A percentile compares a stretch with the other conserved stretches of the same genome.
Evolutionary conservation across 2,329 filamentous ascomycete species (phyloP).

Genomic region (Aspergillus sp.): DNA sequence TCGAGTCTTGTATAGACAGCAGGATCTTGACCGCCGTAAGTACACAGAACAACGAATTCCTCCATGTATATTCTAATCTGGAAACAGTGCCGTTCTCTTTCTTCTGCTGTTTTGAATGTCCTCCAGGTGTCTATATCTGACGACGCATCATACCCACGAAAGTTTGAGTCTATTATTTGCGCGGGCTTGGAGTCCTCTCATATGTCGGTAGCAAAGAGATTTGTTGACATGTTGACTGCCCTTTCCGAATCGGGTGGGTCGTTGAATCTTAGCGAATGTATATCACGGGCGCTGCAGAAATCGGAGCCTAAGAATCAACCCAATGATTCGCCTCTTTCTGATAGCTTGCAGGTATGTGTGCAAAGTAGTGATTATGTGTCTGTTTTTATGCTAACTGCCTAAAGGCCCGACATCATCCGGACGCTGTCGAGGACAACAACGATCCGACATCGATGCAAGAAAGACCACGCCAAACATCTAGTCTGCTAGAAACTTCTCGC

Average conservation of each 20-base stretch:
- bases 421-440: neutral
- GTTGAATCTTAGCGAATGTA: slow-evolving; percentile 55
- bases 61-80: slow-evolving; percentile 12
- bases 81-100: slow-evolving; percentile 26
- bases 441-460: slow-evolving; percentile 3
- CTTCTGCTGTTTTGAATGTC: slow-evolving; percentile 22
- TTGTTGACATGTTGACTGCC: slow-evolving; percentile 60
- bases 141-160: slow-evolving; percentile 38
- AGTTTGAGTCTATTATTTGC: slow-evolving; percentile 44
- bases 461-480: slow-evolving; percentile 11
- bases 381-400: neutral
- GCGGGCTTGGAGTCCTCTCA: slow-evolving; percentile 48
- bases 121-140: slow-evolving; percentile 22
- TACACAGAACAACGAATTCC: slow-evolving; percentile 6
- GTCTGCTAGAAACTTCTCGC: slow-evolving; percentile 5
- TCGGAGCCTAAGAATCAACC: slow-evolving; percentile 49
- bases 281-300: slow-evolving; percentile 56
- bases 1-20: slow-evolving; percentile 21
- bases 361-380: neutral
- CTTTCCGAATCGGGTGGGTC: slow-evolving; percentile 55
- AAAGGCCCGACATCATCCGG: neutral
- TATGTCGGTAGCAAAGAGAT: slow-evolving; percentile 42
- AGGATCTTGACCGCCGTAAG: slow-evolving; percentile 29
- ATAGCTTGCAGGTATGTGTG: slow-evolving; percentile 18
- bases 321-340: slow-evolving; percentile 38